Evolutionary conservation across 176 grass and related monocot genomes (phyloP), one percentile per base, ranked within the genome.

Genomic region (Triticum turgidum): DNA sequence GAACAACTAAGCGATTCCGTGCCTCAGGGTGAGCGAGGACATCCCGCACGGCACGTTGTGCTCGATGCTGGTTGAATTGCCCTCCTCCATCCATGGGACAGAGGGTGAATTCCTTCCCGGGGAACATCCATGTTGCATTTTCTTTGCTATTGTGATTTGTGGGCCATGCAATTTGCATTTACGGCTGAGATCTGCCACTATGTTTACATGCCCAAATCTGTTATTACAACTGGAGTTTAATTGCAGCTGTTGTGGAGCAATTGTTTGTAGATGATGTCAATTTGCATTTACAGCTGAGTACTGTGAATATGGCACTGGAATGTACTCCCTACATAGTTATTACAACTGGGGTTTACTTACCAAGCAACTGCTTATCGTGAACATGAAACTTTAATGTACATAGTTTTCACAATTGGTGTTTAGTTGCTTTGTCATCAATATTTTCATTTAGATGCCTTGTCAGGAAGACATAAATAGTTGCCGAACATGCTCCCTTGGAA

Each of bases 171-270:
- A 15, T 51, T 82, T 33, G 22, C 18, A 27, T 84, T 63, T 74
- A 74, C 54, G 2, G 5, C 73, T 76, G 70, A 76, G 62, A 44
- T 20, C 10, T 34, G 29, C 42, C 9, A 24, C 20, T 21, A 18
- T 59, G n/a, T 84, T 84, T 22, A 5, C 69, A 84, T 74, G 22
- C 52, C 73, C 54, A 84, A 74, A 63, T 74, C 71, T 29, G 0
- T 24, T 20, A 3, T 47, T 47, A 47, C 44, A 47, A 47, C 44
- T 47, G 44, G 44, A 4, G 44, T 13, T 47, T 13, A 45, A 42
- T 42, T 42, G 39, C 39, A 42, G 3, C 44, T 45, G 44, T 45
- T 45, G 44, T 45, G 11, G 44, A 45, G 44, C 44, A 45, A 45
- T 45, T 45, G 44, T 45, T 45, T 45, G 3, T 45, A 47, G 44